phyloP scores from a whole-genome alignment of 768 basidiomycete species.

The Suillus luteus region DNA sequence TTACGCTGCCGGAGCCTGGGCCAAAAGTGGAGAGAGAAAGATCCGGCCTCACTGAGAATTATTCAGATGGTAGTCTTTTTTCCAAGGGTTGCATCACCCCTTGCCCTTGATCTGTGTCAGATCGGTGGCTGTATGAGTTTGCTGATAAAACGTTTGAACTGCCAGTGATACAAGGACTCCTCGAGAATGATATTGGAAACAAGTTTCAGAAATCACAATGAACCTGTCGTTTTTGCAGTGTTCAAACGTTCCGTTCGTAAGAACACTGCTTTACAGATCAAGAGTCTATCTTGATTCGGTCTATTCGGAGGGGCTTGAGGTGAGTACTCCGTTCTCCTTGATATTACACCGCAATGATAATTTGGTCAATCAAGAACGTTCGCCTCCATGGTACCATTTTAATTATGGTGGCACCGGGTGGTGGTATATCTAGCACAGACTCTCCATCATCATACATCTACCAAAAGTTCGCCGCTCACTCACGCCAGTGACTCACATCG shows the following conservation, averaged over 20 bases:
- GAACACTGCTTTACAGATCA: neutral
- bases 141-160: neutral
- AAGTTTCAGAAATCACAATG: neutral
- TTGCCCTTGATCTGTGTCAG: neutral
- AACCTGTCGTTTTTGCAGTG: neutral
- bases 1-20: neutral
- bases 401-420: constrained; percentile 12
- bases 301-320: neutral
- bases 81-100: neutral
- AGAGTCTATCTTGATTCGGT: neutral
- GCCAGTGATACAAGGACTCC: neutral
- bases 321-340: neutral
- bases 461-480: neutral
- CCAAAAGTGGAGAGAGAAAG: neutral
- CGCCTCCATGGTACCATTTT: neutral
- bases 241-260: neutral
- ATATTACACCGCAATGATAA: neutral
- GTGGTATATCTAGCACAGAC: neutral
- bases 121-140: neutral
- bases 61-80: neutral
- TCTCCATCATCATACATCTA: neutral
- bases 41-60: neutral
- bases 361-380: neutral
- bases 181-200: neutral
- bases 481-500: neutral